phyloP scores from a whole-genome alignment of 306 rosid species.

The Quercus wislizeni region DNA sequence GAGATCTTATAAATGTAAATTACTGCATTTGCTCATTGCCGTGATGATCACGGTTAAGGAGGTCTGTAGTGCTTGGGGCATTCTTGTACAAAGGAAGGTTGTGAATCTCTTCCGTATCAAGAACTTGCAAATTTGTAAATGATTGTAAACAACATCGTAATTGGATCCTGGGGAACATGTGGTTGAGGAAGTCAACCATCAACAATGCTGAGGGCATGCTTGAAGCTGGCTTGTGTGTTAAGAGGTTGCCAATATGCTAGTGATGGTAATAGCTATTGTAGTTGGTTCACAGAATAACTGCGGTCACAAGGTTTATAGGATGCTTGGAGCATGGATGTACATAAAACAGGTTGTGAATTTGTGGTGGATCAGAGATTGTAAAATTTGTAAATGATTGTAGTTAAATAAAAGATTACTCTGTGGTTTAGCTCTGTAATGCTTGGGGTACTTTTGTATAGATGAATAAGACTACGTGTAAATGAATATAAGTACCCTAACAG shows the following conservation, averaged over 20 bases:
- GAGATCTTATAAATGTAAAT: not conserved
- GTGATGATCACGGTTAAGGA: not conserved
- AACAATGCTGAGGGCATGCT: too few relatives aligned
- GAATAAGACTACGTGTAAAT: not conserved
- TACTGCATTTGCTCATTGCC: not conserved
- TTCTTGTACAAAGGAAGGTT: too few relatives aligned
- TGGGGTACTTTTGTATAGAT: too few relatives aligned
- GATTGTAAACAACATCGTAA: too few relatives aligned
- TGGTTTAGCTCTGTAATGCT: too few relatives aligned
- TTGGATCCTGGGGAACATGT: too few relatives aligned
- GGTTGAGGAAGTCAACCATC: too few relatives aligned
- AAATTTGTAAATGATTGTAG: not conserved
- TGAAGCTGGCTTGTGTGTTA: not conserved
- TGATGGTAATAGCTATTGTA: not conserved
- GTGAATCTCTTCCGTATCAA: too few relatives aligned
- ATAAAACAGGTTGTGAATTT: not conserved
- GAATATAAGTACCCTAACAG: not conserved
- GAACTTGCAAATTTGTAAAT: too few relatives aligned
- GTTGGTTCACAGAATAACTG: not conserved
- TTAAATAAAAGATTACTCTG: too few relatives aligned
- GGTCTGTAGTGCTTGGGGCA: not conserved
- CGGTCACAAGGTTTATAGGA: not conserved
- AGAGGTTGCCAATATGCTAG: not conserved
- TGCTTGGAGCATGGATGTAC: not conserved
- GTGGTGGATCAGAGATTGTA: not conserved